These are phyloP conservation scores for Cucumis melo DNA, from an alignment of 306 rosid genomes.

Conservation along the genomic window DNA sequence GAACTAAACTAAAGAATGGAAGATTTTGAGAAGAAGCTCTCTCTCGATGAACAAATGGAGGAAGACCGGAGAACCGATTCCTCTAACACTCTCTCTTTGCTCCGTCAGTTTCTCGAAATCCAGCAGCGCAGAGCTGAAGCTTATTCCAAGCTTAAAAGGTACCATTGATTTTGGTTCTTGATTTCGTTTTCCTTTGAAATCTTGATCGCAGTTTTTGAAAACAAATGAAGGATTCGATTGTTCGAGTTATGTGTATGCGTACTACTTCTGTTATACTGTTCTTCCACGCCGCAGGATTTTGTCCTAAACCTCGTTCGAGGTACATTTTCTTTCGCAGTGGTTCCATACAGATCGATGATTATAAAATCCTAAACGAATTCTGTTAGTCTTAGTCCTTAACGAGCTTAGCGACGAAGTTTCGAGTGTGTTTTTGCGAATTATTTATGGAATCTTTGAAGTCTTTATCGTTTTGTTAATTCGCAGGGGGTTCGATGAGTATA, in stretches of 20 bases:
- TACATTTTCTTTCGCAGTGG: background rate
- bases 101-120: conserved; percentile 42
- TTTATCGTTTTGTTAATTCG: conserved; percentile 2
- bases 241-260: background rate
- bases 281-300: background rate
- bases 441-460: background rate
- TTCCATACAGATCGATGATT: background rate
- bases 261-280: background rate
- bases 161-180: background rate
- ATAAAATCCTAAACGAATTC: background rate
- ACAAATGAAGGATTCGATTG: background rate
- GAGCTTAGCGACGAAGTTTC: background rate
- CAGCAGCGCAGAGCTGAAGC: conserved; percentile 80
- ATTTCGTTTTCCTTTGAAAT: background rate
- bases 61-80: conserved; percentile 10
- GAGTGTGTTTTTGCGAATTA: background rate
- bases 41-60: conserved; percentile 26
- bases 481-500: conserved; percentile 69
- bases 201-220: background rate
- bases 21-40: background rate
- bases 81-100: conserved; percentile 24
- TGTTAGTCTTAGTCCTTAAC: background rate
- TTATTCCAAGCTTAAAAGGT: conserved; percentile 62
- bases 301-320: background rate
- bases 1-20: background rate